Evolutionary conservation across 1,139 yeast species (phyloP), one percentile per base, ranked within the genome.

Genomic region (Tardiomyces blankii): DNA sequence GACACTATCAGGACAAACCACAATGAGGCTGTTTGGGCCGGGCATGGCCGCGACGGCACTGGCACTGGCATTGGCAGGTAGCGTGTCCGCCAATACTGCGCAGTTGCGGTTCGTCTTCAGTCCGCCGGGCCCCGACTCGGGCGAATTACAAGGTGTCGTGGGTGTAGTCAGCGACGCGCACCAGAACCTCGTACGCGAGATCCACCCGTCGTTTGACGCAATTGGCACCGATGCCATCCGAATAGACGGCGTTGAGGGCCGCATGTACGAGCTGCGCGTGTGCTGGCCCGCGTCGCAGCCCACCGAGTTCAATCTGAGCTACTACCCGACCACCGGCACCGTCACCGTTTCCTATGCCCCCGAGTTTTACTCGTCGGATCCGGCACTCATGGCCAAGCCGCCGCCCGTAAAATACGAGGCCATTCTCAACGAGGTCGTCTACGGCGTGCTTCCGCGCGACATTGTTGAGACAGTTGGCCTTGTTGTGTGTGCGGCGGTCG

Each of bases 261-360:
- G 56, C 18, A 45, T 33, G 46, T 65, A 64, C 48, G 59, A 62
- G 40, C 60, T 54, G 14, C 52, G 65, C 18, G 59, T 65, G 3
- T 62, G 65, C 53, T 65, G 68, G 68, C 64, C 68, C 1, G 68
- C 69, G 1, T 54, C 64, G 13, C 48, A 49, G 28, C 68, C 69
- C 1, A 58, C 63, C 1, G 56, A 54, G 27, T 50, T 64, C 25
- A 45, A 47, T 2, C 43, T 65, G 7, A 41, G 39, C 9, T 62
- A 53, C 42, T 46, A 46, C 14, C 47, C 47, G 9, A 51, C 42
- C 11, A 33, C 33, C 33, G 46, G 40, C 8, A 38, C 46, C 9
- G 49, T 59, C 4, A 45, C 46, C 9, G 49, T 57, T 7, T 43
- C 40, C 7, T 49, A 48, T 41, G 39, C 46, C 18, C 48, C 51